Evolutionary conservation across 148 eudicot species (phyloP).

Genomic region (Amaranthus palmeri): DNA sequence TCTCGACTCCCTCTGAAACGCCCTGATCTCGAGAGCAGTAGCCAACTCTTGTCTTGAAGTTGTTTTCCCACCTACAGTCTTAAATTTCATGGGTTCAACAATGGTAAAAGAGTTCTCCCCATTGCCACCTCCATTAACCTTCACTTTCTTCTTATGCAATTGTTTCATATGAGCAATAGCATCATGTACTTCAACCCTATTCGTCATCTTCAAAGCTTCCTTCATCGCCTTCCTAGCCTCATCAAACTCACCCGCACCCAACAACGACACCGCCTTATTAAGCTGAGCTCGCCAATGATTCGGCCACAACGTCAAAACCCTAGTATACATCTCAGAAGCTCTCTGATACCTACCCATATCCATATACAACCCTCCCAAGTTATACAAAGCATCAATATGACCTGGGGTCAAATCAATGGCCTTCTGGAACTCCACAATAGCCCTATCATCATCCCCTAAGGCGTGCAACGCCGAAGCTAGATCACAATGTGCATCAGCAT

Average conservation of each 20-base stretch:
- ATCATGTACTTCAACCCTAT: slow-evolving; percentile 92
- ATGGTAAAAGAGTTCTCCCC: slow-evolving; percentile 61
- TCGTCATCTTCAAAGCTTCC: slow-evolving; percentile 96
- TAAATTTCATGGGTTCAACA: slow-evolving; percentile 68
- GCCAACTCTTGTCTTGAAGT: slow-evolving; percentile 67
- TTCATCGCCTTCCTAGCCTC: slow-evolving; percentile 93
- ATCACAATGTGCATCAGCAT: slow-evolving; percentile 96
- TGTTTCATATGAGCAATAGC: slow-evolving; percentile 91
- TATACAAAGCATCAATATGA: slow-evolving; percentile 93
- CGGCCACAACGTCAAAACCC: slow-evolving; percentile 88
- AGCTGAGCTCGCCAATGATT: slow-evolving; percentile 97
- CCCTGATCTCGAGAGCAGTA: slow-evolving; percentile 73
- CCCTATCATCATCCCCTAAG: slow-evolving; percentile 82
- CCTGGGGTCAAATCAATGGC: slow-evolving; percentile 95
- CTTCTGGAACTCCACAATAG: slow-evolving; percentile 92
- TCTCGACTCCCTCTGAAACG: slow-evolving; percentile 86
- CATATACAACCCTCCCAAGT: slow-evolving; percentile 95
- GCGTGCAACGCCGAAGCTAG: slow-evolving; percentile 93
- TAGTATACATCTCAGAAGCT: slow-evolving; percentile 95
- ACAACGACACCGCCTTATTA: slow-evolving; percentile 84
- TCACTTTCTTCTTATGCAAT: slow-evolving; percentile 81
- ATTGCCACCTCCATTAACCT: slow-evolving; percentile 59
- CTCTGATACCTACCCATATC: slow-evolving; percentile 97
- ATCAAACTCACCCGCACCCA: slow-evolving; percentile 93
- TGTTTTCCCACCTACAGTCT: slow-evolving; percentile 71